Conservation (phyloP, 345 rosid genomes). For the Excoecaria agallocha region DNA sequence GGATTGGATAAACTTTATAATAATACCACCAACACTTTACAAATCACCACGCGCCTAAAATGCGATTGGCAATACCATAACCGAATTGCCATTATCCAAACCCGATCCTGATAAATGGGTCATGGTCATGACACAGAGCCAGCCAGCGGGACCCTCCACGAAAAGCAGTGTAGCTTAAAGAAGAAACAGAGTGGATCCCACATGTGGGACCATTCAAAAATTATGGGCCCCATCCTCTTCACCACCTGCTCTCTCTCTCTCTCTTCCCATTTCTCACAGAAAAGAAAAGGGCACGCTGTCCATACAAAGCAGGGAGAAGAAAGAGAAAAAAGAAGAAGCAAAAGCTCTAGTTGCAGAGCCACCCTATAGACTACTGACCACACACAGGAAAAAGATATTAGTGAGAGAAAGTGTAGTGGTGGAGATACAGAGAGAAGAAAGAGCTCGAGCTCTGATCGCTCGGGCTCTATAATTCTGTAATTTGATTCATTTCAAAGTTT, state of each 20-base stretch:
- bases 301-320: slow-evolving; percentile 16
- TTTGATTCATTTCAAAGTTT: not conserved
- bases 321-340: slow-evolving; percentile 20
- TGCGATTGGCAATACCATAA: too few species aligned
- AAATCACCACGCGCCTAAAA: too few species aligned
- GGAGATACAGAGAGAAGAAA: not conserved
- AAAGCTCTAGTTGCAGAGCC: slow-evolving; percentile 35
- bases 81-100: not conserved
- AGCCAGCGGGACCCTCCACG: slow-evolving; percentile 16
- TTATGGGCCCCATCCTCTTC: slow-evolving; percentile 20
- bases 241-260: not conserved
- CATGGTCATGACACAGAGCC: not conserved
- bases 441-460: slow-evolving; percentile 25
- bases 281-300: slow-evolving; percentile 25
- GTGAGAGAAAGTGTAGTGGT: not conserved
- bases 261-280: slow-evolving; percentile 16
- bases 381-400: not conserved
- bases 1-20: too few species aligned
- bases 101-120: slow-evolving; percentile 1
- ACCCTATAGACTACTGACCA: slow-evolving; percentile 2
- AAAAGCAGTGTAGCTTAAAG: slow-evolving; percentile 55
- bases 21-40: too few species aligned
- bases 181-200: slow-evolving; percentile 45
- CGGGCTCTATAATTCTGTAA: slow-evolving; percentile 6
- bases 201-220: slow-evolving; percentile 11